phyloP scores from a whole-genome alignment of 2,329 filamentous ascomycete genomes.

The Epichloe scottii region DNA sequence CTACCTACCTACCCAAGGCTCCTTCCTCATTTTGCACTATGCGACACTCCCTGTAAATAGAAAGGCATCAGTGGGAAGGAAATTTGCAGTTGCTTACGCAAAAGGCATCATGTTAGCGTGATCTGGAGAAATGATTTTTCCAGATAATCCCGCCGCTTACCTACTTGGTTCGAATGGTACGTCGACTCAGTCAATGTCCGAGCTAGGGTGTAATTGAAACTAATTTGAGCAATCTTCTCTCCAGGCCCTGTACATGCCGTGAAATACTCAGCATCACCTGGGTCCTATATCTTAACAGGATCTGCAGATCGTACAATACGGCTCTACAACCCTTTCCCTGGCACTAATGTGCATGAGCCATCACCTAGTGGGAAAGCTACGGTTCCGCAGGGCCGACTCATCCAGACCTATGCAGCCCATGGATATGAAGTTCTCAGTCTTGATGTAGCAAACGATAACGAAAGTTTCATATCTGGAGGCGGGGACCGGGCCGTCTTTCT shows the following conservation, averaged over 20 bases:
- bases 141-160: constrained; percentile 38
- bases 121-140: constrained; percentile 27
- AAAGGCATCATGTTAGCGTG: not conserved
- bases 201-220: not conserved
- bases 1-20: not conserved
- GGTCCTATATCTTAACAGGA: constrained; percentile 72
- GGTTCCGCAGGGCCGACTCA: constrained; percentile 45
- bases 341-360: constrained; percentile 22
- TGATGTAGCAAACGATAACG: constrained; percentile 61
- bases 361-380: constrained; percentile 14
- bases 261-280: constrained; percentile 58
- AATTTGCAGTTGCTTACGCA: not conserved
- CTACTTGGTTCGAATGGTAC: constrained; percentile 47
- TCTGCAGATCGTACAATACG: constrained; percentile 75
- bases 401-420: constrained; percentile 82
- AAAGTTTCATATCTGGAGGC: constrained; percentile 73
- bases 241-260: constrained; percentile 60
- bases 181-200: constrained; percentile 8
- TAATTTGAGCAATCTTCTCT: not conserved
- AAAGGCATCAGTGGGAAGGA: not conserved
- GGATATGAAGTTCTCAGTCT: constrained; percentile 86
- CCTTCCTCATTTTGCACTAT: not conserved
- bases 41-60: not conserved
- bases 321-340: constrained; percentile 65
- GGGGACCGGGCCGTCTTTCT: constrained; percentile 86